Evolutionary conservation across 768 basidiomycete species (phyloP), one percentile per base, ranked within the genome.

Genomic region (Leccinum subtestaceum): DNA sequence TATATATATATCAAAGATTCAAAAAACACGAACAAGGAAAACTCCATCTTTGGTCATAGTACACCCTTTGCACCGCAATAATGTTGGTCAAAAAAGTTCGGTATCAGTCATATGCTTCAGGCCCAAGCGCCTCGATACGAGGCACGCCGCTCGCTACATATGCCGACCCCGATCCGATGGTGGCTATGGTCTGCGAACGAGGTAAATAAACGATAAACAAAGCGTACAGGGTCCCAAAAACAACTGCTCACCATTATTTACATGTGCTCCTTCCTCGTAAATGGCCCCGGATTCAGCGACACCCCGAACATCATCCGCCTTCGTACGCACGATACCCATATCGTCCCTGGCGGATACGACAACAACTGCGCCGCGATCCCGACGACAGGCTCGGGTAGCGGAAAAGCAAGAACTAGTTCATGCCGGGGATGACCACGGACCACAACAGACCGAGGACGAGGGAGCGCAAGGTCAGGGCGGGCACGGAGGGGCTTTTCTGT

Each of bases 351-450:
- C 2, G 89, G 89, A 70, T 84, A 88, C 1, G 87, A 84, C 23
- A 91, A 69, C 40, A 92, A 72, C 68, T 89, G 88, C 2, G 87
- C 88, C 5, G 89, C 85, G 47, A 89, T 77, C 70, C 77, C 76
- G n/a, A 78, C 79, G 60, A 91, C 79, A 23, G 77, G 36, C 80
- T 80, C 3, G 90, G 89, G 66, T 83, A 88, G 15, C 87, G 85
- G 74, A 90, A 89, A 78, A 82, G 86, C 74, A 89, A 86, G 75
- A 89, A 88, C 60, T 88, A 88, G 66, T 91, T 89, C 53, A 86
- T 70, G 25, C 83, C 85, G 10, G 85, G 78, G 54, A 85, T 78
- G 66, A 90, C 61, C 38, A 90, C 81, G 4, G 89, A 81, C 80
- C 83, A 90, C 36, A 81, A 62, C 13, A 93, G 57, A 52, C 95